These are phyloP conservation scores for Petrea volubilis DNA, from an alignment of 257 asterid genomes.

Conservation along the genomic window DNA sequence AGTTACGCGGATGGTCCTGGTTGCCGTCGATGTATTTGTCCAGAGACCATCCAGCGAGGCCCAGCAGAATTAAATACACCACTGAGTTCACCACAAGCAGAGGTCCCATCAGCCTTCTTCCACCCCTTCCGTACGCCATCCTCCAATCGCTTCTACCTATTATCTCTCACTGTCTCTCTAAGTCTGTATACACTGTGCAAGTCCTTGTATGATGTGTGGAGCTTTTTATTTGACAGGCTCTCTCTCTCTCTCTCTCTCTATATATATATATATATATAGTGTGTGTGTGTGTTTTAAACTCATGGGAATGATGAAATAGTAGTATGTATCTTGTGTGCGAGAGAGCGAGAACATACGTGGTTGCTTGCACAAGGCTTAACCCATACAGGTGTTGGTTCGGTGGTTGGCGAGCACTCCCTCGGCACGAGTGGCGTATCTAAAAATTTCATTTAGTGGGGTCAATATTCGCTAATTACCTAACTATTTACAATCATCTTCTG, in stretches of 20 bases:
- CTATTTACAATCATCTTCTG: no score
- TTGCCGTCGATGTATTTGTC: conserved; percentile 85
- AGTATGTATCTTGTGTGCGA: no score
- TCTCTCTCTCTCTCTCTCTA: neutral
- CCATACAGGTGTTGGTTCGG: conserved; percentile 7
- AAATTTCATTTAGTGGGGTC: no score
- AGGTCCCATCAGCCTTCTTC: conserved; percentile 63
- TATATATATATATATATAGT: neutral
- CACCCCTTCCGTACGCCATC: conserved; percentile 60
- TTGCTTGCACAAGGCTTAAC: conserved; percentile 21
- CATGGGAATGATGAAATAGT: no score
- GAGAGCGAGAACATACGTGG: no score
- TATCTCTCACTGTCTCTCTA: neutral
- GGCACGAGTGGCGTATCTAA: no score
- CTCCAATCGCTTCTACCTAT: neutral
- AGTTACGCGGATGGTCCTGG: conserved; percentile 69
- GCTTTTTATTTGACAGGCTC: neutral
- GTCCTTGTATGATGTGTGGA: neutral
- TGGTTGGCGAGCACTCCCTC: neutral
- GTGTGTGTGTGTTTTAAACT: no score
- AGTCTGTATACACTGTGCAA: neutral
- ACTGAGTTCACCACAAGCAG: conserved; percentile 64
- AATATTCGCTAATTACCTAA: no score
- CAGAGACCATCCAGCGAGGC: conserved; percentile 75
- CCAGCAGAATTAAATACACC: conserved; percentile 51